Percentiles rank a stretch among this genome's conserved stretches.
Conservation (phyloP, 2,329 filamentous ascomycete genomes). For the Nemania bipapillata region DNA sequence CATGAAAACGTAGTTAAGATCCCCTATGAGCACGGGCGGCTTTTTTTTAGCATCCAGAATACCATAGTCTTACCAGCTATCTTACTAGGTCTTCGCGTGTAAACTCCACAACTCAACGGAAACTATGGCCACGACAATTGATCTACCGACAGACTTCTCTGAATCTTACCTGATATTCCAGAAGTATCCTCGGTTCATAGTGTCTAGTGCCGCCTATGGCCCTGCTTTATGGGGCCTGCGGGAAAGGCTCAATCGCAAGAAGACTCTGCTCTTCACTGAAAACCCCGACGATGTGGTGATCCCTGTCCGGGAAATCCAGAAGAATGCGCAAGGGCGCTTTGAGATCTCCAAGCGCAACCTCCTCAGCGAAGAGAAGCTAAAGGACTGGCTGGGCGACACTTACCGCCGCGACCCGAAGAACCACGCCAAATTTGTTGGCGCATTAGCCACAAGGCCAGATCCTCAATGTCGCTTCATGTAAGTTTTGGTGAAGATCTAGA, state of each 20-base stretch:
- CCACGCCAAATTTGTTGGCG: constrained; percentile 24
- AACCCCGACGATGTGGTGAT: constrained; percentile 21
- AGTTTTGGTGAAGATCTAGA: too few species aligned
- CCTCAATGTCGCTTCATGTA: constrained; percentile 48
- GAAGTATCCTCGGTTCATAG: constrained; percentile 32
- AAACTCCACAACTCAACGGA: background rate
- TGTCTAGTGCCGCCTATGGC: constrained; percentile 26
- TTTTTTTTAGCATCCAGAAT: background rate
- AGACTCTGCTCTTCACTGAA: constrained; percentile 24
- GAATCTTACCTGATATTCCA: constrained; percentile 31
- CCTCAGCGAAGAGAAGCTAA: constrained; percentile 25
- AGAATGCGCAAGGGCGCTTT: constrained; percentile 17
- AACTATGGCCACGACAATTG: constrained; percentile 10
- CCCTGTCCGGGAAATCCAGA: constrained; percentile 26
- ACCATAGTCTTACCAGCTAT: background rate
- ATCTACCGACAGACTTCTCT: constrained; percentile 29
- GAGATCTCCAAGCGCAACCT: constrained; percentile 29
- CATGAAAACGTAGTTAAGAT: constrained; percentile 4
- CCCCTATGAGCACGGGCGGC: background rate
- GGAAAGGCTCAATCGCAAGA: constrained; percentile 30
- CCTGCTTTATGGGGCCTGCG: constrained; percentile 24
- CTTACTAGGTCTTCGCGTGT: background rate
- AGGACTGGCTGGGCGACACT: constrained; percentile 32
- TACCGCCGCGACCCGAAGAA: constrained; percentile 21
- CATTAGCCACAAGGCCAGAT: constrained; percentile 31